These are phyloP conservation scores for Ceratocystis cubensis DNA, from an alignment of 2,329 filamentous ascomycete species.

Conservation along the genomic window DNA sequence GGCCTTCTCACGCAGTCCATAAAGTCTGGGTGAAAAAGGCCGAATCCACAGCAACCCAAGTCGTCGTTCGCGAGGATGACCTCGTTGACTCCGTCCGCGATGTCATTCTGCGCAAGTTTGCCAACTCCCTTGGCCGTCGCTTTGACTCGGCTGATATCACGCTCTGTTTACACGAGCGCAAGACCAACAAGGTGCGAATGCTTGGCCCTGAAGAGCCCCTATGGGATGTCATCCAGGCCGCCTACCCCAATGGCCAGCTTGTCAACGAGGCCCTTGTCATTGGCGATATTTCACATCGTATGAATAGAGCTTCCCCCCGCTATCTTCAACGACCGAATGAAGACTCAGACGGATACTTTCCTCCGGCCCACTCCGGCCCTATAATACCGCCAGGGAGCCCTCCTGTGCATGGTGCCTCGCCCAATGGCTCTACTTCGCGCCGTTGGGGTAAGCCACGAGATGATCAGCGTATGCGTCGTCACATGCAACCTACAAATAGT, in stretches of 20 bases:
- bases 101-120: slow-evolving; percentile 83
- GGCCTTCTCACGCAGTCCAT: slow-evolving; percentile 41
- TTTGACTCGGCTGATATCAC: slow-evolving; percentile 87
- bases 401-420: slow-evolving; percentile 33
- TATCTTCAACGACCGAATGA: slow-evolving; percentile 25
- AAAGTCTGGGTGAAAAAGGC: slow-evolving; percentile 95
- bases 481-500: slow-evolving; percentile 28
- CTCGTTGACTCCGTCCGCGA: slow-evolving; percentile 91
- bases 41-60: slow-evolving; percentile 71
- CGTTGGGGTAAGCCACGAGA: not conserved
- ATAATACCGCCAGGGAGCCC: slow-evolving; percentile 22
- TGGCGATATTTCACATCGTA: slow-evolving; percentile 57
- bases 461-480: not conserved
- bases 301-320: slow-evolving; percentile 64
- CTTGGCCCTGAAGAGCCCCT: slow-evolving; percentile 82
- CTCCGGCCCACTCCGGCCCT: not conserved
- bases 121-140: slow-evolving; percentile 75
- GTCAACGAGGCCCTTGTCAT: slow-evolving; percentile 86
- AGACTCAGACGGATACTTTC: slow-evolving; percentile 21
- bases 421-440: not conserved
- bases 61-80: slow-evolving; percentile 75
- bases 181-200: slow-evolving; percentile 47
- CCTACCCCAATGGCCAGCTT: slow-evolving; percentile 75
- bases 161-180: slow-evolving; percentile 60
- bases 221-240: slow-evolving; percentile 61